These are phyloP conservation scores for Linnemannia elongata DNA, from an alignment of 192 early-diverging fungal genomes.

Conservation along the genomic window DNA sequence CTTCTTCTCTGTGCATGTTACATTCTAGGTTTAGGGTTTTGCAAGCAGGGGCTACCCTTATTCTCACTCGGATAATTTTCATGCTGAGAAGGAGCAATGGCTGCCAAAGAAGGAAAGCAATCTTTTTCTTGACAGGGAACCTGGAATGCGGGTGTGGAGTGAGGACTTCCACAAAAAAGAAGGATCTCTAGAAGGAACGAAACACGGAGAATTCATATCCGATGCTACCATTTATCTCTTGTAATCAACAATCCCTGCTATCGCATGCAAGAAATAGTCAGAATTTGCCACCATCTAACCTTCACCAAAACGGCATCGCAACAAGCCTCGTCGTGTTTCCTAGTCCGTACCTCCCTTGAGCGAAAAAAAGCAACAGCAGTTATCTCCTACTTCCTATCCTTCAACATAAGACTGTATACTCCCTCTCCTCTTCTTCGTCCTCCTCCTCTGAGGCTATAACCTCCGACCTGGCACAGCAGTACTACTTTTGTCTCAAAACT, in stretches of 20 bases:
- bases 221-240: background rate
- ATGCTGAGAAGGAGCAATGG: background rate
- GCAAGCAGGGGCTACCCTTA: too few species aligned
- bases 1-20: background rate
- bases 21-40: background rate
- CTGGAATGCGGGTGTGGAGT: background rate
- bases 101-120: slow-evolving; percentile 3
- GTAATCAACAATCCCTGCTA: background rate
- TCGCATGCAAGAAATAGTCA: background rate
- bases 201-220: background rate
- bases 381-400: too few species aligned
- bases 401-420: too few species aligned
- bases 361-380: too few species aligned
- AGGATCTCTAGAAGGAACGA: background rate
- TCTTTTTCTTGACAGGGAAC: background rate
- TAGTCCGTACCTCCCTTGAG: too few species aligned
- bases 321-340: too few species aligned
- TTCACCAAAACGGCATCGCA: too few species aligned
- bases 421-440: too few species aligned
- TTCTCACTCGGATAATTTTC: background rate
- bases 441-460: too few species aligned
- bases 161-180: background rate
- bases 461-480: too few species aligned
- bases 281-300: too few species aligned
- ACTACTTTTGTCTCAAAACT: background rate